Base-by-base conservation (phyloP, 169 alveolate species). In the Eimeria necatrix region DNA sequence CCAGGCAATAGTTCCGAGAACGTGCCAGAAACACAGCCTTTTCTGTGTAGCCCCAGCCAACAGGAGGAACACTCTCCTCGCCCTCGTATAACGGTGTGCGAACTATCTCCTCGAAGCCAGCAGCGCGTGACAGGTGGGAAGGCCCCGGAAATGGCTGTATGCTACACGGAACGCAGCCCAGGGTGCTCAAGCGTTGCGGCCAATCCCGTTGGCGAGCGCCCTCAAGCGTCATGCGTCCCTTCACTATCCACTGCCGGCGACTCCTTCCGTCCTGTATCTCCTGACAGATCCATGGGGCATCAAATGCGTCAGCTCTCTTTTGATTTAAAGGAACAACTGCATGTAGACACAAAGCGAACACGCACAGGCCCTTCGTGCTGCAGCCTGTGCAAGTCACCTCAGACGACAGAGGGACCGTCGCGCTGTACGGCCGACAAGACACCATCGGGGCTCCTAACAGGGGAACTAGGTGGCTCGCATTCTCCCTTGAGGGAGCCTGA, bases 311-410 rank as follows among this genome's bases (percentile, higher is more conserved):
- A 80, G 89, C 89, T 80, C 22, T 80, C 89, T 51, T 80, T 80
- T 52, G 89, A 80, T 22, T 80, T 80, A 48, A 80, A 48, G 52
- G 71, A 80, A 46, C 89, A 80, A 0, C 70, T 80, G 68, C 89
- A 80, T 22, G 89, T 80, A 68, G 89, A 80, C 18, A 14, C 89
- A 12, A 80, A 80, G 49, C 7, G 89, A 80, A 80, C 89, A 26
- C 89, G 89, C 46, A 80, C 89, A 5, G 89, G 24, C 41, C 70
- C 53, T n/a, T 8, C 89, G 20, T 80, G 89, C 71, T 80, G 89
- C 89, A 80, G 89, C 71, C 32, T 80, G n/a, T 80, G 89, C 89
- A 80, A 80, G n/a, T 12, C 70, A 4, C 70, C 89, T 20, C 89
- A 80, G 24, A 24, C 68, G 16, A 56, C 60, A 14, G 89, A 80